Evolutionary conservation across 2,329 filamentous ascomycete genomes (phyloP), one percentile per base, ranked within the genome.

Genomic region (Alternaria longipes): DNA sequence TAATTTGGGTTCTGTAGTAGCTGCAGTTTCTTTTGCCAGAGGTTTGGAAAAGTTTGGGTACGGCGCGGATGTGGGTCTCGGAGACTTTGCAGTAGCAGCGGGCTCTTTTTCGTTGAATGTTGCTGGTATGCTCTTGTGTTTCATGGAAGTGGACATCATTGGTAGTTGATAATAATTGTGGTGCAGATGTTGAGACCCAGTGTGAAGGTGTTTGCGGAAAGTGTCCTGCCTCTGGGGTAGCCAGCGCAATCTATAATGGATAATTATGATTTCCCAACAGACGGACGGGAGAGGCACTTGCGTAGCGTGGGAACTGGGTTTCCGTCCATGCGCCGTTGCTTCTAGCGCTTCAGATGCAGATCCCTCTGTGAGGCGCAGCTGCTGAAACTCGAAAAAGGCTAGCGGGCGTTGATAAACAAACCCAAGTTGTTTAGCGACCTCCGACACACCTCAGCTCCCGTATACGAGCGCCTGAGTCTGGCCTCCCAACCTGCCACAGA

Each of bases 91-190:
- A 41, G 55, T 53, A 36, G 59, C 56, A 18, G 60, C 60, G 55
- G 66, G 67, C 47, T 74, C 70, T 44, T 74, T 69, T 44, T 74
- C 64, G 8, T 68, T 63, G 41, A 66, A 61, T 16, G 69, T 72
- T 54, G 74, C 73, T 56, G 72, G 74, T 53, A 68, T 68, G 40
- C 71, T 75, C 64, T 71, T 78, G 53, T 72, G 56, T 54, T 69
- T 74, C 5, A 72, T 72, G 56, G 77, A 74, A 45, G 75, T 70
- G 20, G 75, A 65, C 77, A 80, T 78, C 38, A 42, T 60, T 32
- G 50, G 42, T 45, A 20, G 54, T 38, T 51, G 16, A 26, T 38
- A 16, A 36, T 14, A 8, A 22, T 9, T 20, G 45, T 5, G 36
- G 45, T 38, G n/a, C 32, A 46, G 40, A 20, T 9, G 9, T 60